These are phyloP conservation scores for Mucor racemosus DNA, from an alignment of 371 early-diverging fungal genomes.

Conservation along the genomic window DNA sequence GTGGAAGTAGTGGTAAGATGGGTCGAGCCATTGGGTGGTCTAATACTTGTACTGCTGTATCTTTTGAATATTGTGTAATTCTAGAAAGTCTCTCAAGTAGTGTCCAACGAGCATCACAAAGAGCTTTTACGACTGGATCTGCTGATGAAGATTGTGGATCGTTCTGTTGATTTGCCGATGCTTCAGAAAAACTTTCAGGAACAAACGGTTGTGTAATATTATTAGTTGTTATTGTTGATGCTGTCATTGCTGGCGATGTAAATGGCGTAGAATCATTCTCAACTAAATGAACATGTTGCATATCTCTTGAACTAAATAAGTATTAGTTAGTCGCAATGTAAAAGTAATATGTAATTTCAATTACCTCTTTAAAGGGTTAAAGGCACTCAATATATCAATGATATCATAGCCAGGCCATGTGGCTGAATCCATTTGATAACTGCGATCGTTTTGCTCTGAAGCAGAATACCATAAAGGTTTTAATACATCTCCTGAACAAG, in stretches of 20 bases:
- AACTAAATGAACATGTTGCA: constrained; percentile 18
- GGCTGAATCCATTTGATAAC: constrained; percentile 7
- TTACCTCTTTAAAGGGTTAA: constrained; percentile 39
- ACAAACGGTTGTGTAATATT: too few species aligned
- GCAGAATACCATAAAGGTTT: constrained; percentile 41
- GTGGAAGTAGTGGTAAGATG: neutral
- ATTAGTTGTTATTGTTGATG: neutral
- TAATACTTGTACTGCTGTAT: constrained; percentile 73
- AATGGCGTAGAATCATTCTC: neutral
- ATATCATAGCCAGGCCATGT: constrained; percentile 50
- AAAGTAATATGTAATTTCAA: neutral
- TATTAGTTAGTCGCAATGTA: neutral
- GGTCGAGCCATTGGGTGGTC: constrained; percentile 40
- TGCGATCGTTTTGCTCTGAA: neutral
- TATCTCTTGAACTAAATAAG: neutral
- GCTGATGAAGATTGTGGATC: neutral
- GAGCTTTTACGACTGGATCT: constrained; percentile 18
- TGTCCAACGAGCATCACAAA: constrained; percentile 67
- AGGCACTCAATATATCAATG: constrained; percentile 46
- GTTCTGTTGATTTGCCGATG: neutral
- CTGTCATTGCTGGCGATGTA: constrained; percentile 4
- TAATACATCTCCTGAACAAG: constrained; percentile 34
- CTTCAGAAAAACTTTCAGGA: neutral
- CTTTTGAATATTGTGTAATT: constrained; percentile 75
- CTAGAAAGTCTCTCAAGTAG: constrained; percentile 77